Base-by-base conservation (phyloP, 2,329 filamentous ascomycete genomes). In the Aspergillus pseudonomiae region DNA sequence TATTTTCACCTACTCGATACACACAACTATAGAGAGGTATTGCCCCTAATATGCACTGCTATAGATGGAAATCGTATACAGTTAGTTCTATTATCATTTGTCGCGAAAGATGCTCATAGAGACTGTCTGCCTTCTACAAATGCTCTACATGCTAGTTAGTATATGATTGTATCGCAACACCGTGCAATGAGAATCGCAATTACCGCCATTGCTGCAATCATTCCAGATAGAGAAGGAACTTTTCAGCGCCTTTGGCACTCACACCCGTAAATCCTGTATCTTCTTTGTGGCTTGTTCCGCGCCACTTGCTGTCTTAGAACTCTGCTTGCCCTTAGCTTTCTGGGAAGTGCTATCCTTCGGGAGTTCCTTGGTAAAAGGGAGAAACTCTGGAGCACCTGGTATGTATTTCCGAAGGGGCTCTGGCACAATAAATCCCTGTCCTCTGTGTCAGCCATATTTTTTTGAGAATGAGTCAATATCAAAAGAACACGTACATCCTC, bases 371-470 rank as follows among this genome's bases (percentile, higher is more conserved):
- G 89, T 88, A 75, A 91, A 99, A 1, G 92, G 91, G 66, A 99
- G 85, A 79, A 97, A 97, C 57, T 94, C 93, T 1, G 93, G 93
- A 46, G 92, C 85, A 39, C 94, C 94, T 2, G 94, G 93, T 58
- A 98, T 90, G 78, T 96, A 98, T 80, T 93, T 94, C 71, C 92
- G 88, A 64, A 97, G 85, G 53, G 90, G 89, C 79, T 94, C 90
- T 0, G 94, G 94, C 39, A 97, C 90, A 62, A 86, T 86, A 71
- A 96, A 85, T 67, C 93, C 92, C 84, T 92, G 66, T 26, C 63
- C 30, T 39, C 12, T 16, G 41, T 46, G 59, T 77, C 62, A 77
- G 69, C 61, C 64, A 58, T 32, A 24, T 26, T 56, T 46, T 43
- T 45, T 21, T 9, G 48, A 9, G 12, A 52, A 14, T 4, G 24